Conservation (phyloP, 1,139 yeast species). For the Geotrichum citri-aurantii region DNA sequence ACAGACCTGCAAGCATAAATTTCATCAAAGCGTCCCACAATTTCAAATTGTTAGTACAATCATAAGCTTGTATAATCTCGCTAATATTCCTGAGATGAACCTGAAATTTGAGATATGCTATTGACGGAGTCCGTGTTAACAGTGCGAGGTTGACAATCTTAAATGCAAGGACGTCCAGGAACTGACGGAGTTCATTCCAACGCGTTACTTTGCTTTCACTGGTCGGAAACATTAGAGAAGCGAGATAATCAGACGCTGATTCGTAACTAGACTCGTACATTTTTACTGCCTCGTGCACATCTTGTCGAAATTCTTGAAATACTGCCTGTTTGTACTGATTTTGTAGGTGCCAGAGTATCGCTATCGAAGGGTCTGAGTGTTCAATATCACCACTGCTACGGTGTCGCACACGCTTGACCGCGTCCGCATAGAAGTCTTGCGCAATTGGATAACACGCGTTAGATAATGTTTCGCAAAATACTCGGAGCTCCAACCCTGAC, state of each 20-base stretch:
- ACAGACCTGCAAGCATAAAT: conserved; percentile 54
- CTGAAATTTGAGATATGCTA: conserved; percentile 58
- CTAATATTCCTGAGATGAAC: conserved; percentile 51
- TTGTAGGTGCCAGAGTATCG: conserved; percentile 40
- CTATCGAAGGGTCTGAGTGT: conserved; percentile 17
- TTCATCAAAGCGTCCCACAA: conserved; percentile 41
- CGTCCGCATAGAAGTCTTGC: conserved; percentile 41
- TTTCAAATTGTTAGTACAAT: conserved; percentile 27
- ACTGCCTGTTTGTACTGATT: conserved; percentile 46
- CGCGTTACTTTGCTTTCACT: conserved; percentile 20
- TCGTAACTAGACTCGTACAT: conserved; percentile 48
- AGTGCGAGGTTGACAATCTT: conserved; percentile 59
- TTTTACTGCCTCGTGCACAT: conserved; percentile 43
- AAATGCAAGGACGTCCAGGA: conserved; percentile 56
- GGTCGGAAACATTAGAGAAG: conserved; percentile 23
- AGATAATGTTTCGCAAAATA: conserved; percentile 38
- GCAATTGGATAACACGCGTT: conserved; percentile 37
- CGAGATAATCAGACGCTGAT: conserved; percentile 39
- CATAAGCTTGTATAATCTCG: background rate
- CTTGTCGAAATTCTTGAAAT: conserved; percentile 44
- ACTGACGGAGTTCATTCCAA: conserved; percentile 44
- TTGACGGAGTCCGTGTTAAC: conserved; percentile 52
- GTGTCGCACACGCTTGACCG: conserved; percentile 39
- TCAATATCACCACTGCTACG: conserved; percentile 25
- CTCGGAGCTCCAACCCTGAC: conserved; percentile 36